These are phyloP conservation scores for Vigna nakashimae DNA, from an alignment of 306 rosid species.

Conservation along the genomic window DNA sequence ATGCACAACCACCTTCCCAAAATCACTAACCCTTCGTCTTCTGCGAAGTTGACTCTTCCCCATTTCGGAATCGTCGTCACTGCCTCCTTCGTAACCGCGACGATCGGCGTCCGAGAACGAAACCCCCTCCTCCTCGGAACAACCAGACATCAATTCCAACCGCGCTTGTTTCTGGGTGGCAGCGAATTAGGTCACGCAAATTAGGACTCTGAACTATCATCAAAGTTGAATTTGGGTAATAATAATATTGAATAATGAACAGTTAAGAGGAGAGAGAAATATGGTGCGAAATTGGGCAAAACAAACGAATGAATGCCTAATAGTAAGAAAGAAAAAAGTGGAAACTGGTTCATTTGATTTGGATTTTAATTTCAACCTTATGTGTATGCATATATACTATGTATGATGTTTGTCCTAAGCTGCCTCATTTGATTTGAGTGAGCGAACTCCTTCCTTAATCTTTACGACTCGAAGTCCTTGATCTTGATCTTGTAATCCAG, in stretches of 20 bases:
- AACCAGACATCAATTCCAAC: slow-evolving; percentile 61
- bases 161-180: not conserved
- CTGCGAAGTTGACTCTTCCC: slow-evolving; percentile 42
- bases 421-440: not conserved
- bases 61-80: slow-evolving; percentile 42
- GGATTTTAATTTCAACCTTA: slow-evolving; percentile 20
- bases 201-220: slow-evolving; percentile 9
- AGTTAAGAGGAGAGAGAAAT: slow-evolving; percentile 18
- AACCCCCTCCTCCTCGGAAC: slow-evolving; percentile 56
- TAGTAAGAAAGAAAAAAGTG: not conserved
- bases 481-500: no score
- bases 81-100: slow-evolving; percentile 37
- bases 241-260: not conserved
- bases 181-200: slow-evolving; percentile 30
- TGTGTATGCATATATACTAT: not conserved
- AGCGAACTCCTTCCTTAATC: not conserved
- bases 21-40: slow-evolving; percentile 29
- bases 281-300: not conserved
- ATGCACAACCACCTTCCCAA: slow-evolving; percentile 47
- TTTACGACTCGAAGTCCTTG: not conserved
- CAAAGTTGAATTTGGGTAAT: slow-evolving; percentile 17
- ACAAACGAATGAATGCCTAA: not conserved
- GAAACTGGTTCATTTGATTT: no score
- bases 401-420: not conserved
- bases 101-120: slow-evolving; percentile 46